These are phyloP conservation scores for Ustulina deusta DNA, from an alignment of 2,329 filamentous ascomycete species.

Conservation along the genomic window DNA sequence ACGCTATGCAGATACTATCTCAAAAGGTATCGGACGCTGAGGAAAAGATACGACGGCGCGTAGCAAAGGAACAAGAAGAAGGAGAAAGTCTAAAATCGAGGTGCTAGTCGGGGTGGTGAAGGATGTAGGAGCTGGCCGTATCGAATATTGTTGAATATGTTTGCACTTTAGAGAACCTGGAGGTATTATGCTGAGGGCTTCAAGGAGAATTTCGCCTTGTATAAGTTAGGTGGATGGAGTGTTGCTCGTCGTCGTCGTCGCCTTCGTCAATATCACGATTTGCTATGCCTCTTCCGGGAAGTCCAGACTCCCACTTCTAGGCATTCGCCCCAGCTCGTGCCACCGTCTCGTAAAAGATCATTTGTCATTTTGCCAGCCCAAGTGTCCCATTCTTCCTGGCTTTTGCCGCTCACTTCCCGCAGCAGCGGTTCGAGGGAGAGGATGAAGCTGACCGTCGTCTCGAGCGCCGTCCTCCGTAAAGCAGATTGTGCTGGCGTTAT, in stretches of 20 bases:
- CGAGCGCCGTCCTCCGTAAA: constrained; percentile 81
- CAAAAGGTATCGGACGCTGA: constrained; percentile 87
- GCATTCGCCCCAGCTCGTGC: constrained; percentile 86
- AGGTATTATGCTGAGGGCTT: constrained; percentile 12
- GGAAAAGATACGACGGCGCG: constrained; percentile 77
- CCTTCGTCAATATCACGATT: constrained; percentile 36
- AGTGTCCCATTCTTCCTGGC: constrained; percentile 89
- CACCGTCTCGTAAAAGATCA: constrained; percentile 82
- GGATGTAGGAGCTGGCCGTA: constrained; percentile 12
- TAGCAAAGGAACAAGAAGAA: constrained; percentile 39
- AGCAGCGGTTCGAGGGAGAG: constrained; percentile 86
- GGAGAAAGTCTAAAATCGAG: not conserved
- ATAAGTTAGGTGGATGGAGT: constrained; percentile 35
- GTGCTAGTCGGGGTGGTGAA: not conserved
- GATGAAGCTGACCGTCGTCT: constrained; percentile 84
- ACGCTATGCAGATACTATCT: constrained; percentile 79
- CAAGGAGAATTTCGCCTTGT: constrained; percentile 18
- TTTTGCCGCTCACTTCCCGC: constrained; percentile 85
- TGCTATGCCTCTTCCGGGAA: constrained; percentile 74
- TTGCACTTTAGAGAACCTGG: not conserved
- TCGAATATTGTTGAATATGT: constrained; percentile 16
- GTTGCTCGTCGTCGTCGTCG: constrained; percentile 22
- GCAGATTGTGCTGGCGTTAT: constrained; percentile 78
- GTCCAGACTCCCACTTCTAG: constrained; percentile 89
- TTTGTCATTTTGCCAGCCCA: constrained; percentile 91